A percentile compares a stretch with the other conserved stretches of the same genome.
phyloP scores from a whole-genome alignment of 2,329 filamentous ascomycete species.

The Talaromyces sp. region DNA sequence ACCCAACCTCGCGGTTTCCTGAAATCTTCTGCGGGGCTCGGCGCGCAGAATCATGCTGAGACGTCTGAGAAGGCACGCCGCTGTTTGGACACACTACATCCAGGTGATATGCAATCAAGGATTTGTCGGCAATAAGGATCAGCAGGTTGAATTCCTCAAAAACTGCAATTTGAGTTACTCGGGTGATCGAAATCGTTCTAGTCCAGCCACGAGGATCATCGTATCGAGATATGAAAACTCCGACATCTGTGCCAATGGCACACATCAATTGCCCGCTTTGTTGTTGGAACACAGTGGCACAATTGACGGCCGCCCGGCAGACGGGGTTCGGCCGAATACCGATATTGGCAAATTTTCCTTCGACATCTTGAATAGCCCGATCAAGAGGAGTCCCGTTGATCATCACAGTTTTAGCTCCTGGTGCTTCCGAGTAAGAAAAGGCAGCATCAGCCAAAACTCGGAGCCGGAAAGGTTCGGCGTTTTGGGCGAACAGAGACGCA shows the following conservation, averaged over 20 bases:
- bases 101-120: conserved; percentile 86
- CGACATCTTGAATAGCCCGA: conserved; percentile 82
- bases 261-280: conserved; percentile 81
- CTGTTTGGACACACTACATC: conserved; percentile 66
- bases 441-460: conserved; percentile 88
- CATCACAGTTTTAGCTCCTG: conserved; percentile 62
- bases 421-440: conserved; percentile 54
- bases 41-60: conserved; percentile 63
- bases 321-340: conserved; percentile 68
- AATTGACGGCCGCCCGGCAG: conserved; percentile 83
- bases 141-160: conserved; percentile 94
- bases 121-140: conserved; percentile 84
- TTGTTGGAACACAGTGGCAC: conserved; percentile 79
- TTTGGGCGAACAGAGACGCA: conserved; percentile 79
- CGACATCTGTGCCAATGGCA: conserved; percentile 91
- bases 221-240: conserved; percentile 83
- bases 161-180: conserved; percentile 88
- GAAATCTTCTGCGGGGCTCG: conserved; percentile 88
- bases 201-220: conserved; percentile 87
- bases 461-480: conserved; percentile 90
- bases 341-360: conserved; percentile 61
- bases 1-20: conserved; percentile 84
- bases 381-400: conserved; percentile 91
- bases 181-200: conserved; percentile 67
- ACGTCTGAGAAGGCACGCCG: conserved; percentile 45